A percentile compares a stretch with the other conserved stretches of the same genome.
Evolutionary conservation across 192 early-diverging fungal species (phyloP).

Genomic region (Coemansia sp.): DNA sequence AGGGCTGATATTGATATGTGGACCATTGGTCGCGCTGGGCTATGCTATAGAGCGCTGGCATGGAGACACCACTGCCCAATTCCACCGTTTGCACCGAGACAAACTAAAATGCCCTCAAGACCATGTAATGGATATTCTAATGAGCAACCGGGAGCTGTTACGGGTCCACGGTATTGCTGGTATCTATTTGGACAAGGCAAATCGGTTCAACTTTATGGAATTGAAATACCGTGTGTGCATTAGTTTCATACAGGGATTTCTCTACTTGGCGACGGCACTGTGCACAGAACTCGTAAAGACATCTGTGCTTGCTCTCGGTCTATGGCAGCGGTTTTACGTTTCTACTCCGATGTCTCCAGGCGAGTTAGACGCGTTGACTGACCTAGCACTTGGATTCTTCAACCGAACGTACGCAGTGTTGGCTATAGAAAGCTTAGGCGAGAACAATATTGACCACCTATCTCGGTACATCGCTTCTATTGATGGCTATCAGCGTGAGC

Average conservation of each 20-base stretch:
- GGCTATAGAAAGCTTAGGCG: neutral
- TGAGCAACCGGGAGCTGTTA: too few relatives aligned
- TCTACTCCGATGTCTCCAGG: neutral
- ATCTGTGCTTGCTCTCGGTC: neutral
- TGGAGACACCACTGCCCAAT: too few relatives aligned
- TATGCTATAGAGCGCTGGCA: too few relatives aligned
- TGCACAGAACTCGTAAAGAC: neutral
- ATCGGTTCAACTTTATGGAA: too few relatives aligned
- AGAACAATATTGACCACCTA: neutral
- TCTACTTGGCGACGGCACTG: neutral
- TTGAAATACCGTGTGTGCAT: too few relatives aligned
- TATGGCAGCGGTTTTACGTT: neutral
- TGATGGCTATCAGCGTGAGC: constrained; percentile 51
- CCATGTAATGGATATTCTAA: too few relatives aligned
- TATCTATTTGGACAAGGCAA: too few relatives aligned
- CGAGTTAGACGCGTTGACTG: constrained; percentile 11
- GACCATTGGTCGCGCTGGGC: too few relatives aligned
- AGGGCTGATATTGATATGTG: too few relatives aligned
- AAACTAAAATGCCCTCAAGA: too few relatives aligned
- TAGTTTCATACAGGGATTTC: neutral
- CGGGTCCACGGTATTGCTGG: too few relatives aligned
- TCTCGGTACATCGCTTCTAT: neutral
- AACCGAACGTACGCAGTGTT: neutral
- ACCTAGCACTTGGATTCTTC: neutral
- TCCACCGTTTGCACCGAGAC: too few relatives aligned